phyloP scores from a whole-genome alignment of 2,329 filamentous ascomycete species.

The Reticulascus tulasneorum region DNA sequence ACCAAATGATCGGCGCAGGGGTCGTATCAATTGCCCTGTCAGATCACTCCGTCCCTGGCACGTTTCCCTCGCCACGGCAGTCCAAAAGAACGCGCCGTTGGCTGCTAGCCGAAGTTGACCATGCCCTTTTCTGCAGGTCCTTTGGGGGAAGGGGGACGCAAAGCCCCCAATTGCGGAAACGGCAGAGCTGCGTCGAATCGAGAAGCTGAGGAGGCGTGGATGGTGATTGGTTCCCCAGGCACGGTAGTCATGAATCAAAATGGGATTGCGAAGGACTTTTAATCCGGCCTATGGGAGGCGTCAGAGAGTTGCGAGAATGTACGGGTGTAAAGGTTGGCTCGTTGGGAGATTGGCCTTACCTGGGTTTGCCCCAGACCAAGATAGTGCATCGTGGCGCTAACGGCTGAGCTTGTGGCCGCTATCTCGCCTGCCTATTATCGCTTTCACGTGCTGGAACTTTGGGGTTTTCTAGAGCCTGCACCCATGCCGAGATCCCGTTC shows the following conservation, averaged over 20 bases:
- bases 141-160: neutral
- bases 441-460: constrained; percentile 11
- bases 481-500: constrained; percentile 2
- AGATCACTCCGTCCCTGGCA: constrained; percentile 14
- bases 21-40: constrained; percentile 17
- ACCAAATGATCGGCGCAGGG: constrained; percentile 6
- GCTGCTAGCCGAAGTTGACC: neutral
- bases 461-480: neutral
- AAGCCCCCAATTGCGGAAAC: neutral
- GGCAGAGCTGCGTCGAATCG: constrained; percentile 5
- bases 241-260: no score
- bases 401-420: constrained; percentile 4
- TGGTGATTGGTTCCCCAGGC: constrained; percentile 6
- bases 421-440: constrained; percentile 14
- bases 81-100: neutral
- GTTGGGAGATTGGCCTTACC: constrained; percentile 1
- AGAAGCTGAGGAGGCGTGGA: constrained; percentile 10
- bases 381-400: constrained; percentile 1
- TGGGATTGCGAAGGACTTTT: no score
- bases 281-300: no score
- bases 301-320: no score
- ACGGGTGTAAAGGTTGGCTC: no score
- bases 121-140: neutral
- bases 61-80: constrained; percentile 8
- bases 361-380: constrained; percentile 4